Evolutionary conservation across 1,284 basidiomycete genomes (phyloP).

Genomic region (Cryptococcus wingfieldii): DNA sequence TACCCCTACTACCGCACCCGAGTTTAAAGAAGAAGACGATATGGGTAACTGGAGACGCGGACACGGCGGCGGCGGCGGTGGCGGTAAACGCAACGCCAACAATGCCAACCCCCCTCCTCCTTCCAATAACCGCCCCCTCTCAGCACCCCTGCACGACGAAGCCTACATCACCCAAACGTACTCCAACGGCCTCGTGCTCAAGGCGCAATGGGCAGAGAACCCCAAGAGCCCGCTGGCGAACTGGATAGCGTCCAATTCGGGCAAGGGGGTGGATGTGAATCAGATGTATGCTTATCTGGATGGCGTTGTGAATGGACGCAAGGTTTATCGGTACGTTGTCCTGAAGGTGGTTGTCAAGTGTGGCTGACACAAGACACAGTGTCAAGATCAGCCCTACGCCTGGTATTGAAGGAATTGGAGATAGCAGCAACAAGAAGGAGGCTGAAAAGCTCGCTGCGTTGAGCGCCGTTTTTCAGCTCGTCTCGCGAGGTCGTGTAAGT

Average conservation of each 20-base stretch:
- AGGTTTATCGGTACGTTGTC: conserved; percentile 30
- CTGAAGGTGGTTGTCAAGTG: background rate
- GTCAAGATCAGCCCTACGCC: conserved; percentile 32
- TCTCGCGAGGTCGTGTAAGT: conserved; percentile 58
- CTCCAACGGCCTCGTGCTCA: conserved; percentile 23
- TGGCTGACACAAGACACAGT: conserved; percentile 13
- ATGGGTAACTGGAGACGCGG: background rate
- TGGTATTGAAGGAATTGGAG: conserved; percentile 56
- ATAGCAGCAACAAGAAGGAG: conserved; percentile 62
- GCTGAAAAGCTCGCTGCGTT: conserved; percentile 73
- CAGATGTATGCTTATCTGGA: conserved; percentile 27
- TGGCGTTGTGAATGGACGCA: conserved; percentile 30
- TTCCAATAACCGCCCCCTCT: conserved; percentile 9
- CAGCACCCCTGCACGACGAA: conserved; percentile 25
- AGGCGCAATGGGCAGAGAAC: conserved; percentile 44
- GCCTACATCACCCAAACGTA: conserved; percentile 27
- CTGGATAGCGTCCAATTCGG: conserved; percentile 19
- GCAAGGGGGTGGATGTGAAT: conserved; percentile 29
- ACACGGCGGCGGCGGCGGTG: background rate
- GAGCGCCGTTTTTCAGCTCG: conserved; percentile 66
- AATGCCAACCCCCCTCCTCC: background rate
- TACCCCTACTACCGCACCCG: background rate
- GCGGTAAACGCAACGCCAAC: background rate
- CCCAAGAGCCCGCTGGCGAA: conserved; percentile 48
- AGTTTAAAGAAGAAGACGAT: background rate